Evolutionary conservation across 2,329 filamentous ascomycete species (phyloP), one percentile per base, ranked within the genome.

Genomic region (Colletotrichum orchidophilum): DNA sequence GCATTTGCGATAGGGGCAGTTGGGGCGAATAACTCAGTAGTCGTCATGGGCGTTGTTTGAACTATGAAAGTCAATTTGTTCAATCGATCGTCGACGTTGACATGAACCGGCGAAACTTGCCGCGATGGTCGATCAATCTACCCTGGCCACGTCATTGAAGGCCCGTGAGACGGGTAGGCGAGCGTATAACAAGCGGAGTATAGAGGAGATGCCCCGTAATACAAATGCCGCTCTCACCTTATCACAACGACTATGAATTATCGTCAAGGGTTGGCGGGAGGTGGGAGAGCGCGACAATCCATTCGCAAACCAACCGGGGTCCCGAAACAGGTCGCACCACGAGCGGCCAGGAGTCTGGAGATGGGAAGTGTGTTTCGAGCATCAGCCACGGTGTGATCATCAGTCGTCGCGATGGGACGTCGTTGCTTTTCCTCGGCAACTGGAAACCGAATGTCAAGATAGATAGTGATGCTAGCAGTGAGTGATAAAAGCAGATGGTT

Each of bases 291-390:
- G 63, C 3, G n/a, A 24, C 15, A 26, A 29, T 29, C 52, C 53
- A 27, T 54, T 21, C 52, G 31, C 35, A 33, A 59, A 9, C 15
- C 52, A 18, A 33, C 68, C 12, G 13, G 55, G 68, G n/a, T 68
- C 58, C 31, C 68, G 59, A 63, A 71, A 71, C 68, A 55, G 33
- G 68, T 53, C 58, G 58, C 58, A 62, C 63, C 52, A 68, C 21
- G 24, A 46, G 26, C 63, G 24, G 18, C 52, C 68, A 62, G 63
- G 61, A 59, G 18, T 39, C 68, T 57, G 63, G 61, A 59, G 46
- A 55, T 18, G 57, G 13, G 33, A 31, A 53, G 5, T 18, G 53
- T 39, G 68, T 71, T 63, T 71, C 64, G 57, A 52, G 58, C 31
- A 42, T 50, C 29, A 26, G 53, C 31, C n/a, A 18, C 46, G 31